Base-by-base conservation (phyloP, 2,329 filamentous ascomycete genomes). In the Aspergillus candidus region DNA sequence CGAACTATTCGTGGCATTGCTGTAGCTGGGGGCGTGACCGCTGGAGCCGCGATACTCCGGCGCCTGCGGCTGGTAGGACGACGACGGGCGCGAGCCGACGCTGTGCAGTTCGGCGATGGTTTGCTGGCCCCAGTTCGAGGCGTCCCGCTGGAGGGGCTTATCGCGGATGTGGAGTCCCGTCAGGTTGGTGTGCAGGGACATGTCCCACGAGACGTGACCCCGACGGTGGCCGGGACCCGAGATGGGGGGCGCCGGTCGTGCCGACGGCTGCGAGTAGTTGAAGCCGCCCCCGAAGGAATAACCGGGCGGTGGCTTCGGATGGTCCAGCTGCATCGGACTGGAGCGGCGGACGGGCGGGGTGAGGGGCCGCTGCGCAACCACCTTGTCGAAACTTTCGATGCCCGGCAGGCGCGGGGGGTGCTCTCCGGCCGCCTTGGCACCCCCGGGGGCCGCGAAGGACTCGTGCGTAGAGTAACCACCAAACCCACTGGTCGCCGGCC, bases 341-440 rank as follows among this genome's bases (percentile, higher is more conserved):
- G 79, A 74, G 42, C 77, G 76, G 37, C 83, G 79, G 38, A 80
- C 76, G 1, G 79, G 77, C 6, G 83, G 81, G 0, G 85, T 79
- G 11, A 73, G 63, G 1, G 81, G 77, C 14, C 77, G 78, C 46
- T 81, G 84, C 17, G 58, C 60, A 17, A 67, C 53, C n/a, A 86
- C 73, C 44, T 87, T 83, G 58, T 91, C 88, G 56, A 96, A 95
- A 12, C 88, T 94, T 62, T 94, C 88, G 53, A 96, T 96, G 11
- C 90, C 89, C 1, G 90, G 90, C 11, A 96, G 75, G 32, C 88
- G 81, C 11, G 88, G 68, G 6, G 75, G 78, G 54, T 83, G 81
- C 64, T 73, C 32, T 66, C 70, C 29, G 72, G 67, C 53, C 64
- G 78, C 60, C 66, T 78, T 62, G 59, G 76, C 60, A 46, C 76